These are phyloP conservation scores for Akanthomyces dipterigenus DNA, from an alignment of 2,329 filamentous ascomycete genomes.

Conservation along the genomic window DNA sequence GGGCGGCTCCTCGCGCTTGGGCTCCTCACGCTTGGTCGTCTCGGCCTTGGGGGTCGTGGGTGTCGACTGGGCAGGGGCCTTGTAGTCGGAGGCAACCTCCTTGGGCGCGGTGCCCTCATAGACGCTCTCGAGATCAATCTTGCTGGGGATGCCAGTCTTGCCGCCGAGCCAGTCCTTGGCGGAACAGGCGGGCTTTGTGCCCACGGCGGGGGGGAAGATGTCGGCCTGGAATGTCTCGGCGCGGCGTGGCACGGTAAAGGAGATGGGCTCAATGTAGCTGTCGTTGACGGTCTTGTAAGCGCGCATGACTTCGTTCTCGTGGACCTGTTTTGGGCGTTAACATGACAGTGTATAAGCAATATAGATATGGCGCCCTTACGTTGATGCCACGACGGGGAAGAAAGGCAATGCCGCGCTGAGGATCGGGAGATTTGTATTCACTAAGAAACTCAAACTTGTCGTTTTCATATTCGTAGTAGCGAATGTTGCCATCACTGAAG, in stretches of 20 bases:
- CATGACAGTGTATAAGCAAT: background rate
- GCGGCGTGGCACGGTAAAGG: constrained; percentile 90
- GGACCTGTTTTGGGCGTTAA: constrained; percentile 47
- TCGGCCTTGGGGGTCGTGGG: constrained; percentile 37
- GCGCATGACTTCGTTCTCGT: constrained; percentile 93
- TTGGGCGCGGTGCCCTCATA: constrained; percentile 79
- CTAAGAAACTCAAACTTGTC: constrained; percentile 98
- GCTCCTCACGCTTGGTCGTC: constrained; percentile 29
- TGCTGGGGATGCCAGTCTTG: constrained; percentile 76
- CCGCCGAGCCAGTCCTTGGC: constrained; percentile 80
- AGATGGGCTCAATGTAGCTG: constrained; percentile 88
- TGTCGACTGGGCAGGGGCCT: constrained; percentile 42
- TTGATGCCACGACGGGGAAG: constrained; percentile 93
- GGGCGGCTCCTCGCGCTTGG: constrained; percentile 51
- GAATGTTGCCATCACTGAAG: constrained; percentile 79
- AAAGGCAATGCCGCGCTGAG: constrained; percentile 91
- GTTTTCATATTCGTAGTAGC: constrained; percentile 97
- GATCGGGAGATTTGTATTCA: constrained; percentile 94
- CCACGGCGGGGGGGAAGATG: constrained; percentile 83
- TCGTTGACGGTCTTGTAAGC: constrained; percentile 98
- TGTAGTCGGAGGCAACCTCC: constrained; percentile 67
- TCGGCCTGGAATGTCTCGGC: constrained; percentile 95
- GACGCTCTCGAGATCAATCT: constrained; percentile 87
- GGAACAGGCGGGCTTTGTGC: constrained; percentile 72
- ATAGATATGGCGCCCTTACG: constrained; percentile 37